phyloP scores from a whole-genome alignment of 495 filamentous ascomycete genomes.

The Haplographium delicatum region DNA sequence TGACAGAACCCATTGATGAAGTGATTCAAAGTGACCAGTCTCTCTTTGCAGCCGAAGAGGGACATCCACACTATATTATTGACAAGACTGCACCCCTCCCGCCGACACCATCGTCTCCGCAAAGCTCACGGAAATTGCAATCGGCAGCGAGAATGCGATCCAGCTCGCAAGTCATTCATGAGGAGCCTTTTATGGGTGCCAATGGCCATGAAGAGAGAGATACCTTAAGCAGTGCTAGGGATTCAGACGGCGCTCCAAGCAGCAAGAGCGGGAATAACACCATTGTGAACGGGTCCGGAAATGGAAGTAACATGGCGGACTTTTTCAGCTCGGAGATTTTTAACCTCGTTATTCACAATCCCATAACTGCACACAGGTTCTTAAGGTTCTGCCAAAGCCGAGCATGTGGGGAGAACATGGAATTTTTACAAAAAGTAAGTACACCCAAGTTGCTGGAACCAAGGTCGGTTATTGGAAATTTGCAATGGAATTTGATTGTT shows the following conservation, averaged over 20 bases:
- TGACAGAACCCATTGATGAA: constrained; percentile 3
- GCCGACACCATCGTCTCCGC: background rate
- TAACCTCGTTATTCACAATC: constrained; percentile 39
- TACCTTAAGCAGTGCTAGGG: background rate
- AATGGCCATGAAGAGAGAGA: background rate
- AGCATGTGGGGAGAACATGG: constrained; percentile 42
- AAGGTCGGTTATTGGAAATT: too few species aligned
- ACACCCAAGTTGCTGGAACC: background rate
- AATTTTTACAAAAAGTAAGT: constrained; percentile 37
- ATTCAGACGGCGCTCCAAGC: background rate
- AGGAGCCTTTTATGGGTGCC: too few species aligned
- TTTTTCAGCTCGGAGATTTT: constrained; percentile 39
- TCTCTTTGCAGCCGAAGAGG: background rate
- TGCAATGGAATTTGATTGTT: too few species aligned
- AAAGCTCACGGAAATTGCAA: background rate
- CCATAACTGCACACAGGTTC: constrained; percentile 38
- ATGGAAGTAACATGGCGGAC: constrained; percentile 21
- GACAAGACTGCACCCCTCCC: constrained; percentile 3
- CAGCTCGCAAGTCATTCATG: background rate
- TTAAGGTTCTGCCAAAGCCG: constrained; percentile 35
- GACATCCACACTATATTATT: background rate
- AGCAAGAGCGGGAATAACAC: background rate
- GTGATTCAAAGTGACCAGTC: constrained; percentile 8
- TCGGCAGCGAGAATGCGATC: background rate
- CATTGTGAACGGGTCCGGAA: background rate